Conservation (phyloP, 352 stramenopile species). For the Phytophthora pinifolia region DNA sequence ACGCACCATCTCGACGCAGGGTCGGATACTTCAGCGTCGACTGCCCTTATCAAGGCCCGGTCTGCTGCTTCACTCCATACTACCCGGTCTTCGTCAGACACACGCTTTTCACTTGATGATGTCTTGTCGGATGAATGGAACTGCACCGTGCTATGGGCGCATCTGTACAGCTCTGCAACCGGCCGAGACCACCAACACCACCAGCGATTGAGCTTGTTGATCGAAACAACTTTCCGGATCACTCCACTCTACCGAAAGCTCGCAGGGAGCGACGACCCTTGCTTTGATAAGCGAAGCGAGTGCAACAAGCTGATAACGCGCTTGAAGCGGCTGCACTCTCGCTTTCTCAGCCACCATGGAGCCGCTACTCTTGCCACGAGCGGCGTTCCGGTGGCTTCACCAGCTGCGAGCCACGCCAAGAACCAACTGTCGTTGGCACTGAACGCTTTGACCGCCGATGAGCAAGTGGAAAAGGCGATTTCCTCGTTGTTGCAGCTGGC, state of each 20-base stretch:
- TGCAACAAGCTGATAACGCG: constrained; percentile 7
- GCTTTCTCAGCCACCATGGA: constrained; percentile 21
- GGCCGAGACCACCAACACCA: constrained; percentile 35
- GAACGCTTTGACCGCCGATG: constrained; percentile 12
- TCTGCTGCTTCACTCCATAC: constrained; percentile 11
- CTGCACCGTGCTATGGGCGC: constrained; percentile 73
- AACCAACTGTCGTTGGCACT: constrained; percentile 17
- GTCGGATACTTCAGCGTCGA: neutral
- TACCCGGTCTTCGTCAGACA: constrained; percentile 2
- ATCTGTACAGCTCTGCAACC: constrained; percentile 49
- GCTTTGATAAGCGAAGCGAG: constrained; percentile 1
- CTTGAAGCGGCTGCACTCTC: constrained; percentile 13
- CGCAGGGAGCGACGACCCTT: neutral
- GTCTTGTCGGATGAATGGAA: constrained; percentile 67
- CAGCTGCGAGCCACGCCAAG: constrained; percentile 18
- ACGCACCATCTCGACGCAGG: neutral
- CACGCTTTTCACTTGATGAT: constrained; percentile 43
- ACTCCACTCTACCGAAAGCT: constrained; percentile 35
- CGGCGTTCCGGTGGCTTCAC: constrained; percentile 22
- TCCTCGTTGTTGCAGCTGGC: constrained; percentile 33
- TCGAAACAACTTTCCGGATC: constrained; percentile 54
- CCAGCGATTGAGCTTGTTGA: constrained; percentile 58
- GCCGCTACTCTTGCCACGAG: constrained; percentile 5
- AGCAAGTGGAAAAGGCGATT: constrained; percentile 16
- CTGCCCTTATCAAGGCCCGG: constrained; percentile 8